Evolutionary conservation across 768 basidiomycete genomes (phyloP).

Genomic region (Amanita molliuscula): DNA sequence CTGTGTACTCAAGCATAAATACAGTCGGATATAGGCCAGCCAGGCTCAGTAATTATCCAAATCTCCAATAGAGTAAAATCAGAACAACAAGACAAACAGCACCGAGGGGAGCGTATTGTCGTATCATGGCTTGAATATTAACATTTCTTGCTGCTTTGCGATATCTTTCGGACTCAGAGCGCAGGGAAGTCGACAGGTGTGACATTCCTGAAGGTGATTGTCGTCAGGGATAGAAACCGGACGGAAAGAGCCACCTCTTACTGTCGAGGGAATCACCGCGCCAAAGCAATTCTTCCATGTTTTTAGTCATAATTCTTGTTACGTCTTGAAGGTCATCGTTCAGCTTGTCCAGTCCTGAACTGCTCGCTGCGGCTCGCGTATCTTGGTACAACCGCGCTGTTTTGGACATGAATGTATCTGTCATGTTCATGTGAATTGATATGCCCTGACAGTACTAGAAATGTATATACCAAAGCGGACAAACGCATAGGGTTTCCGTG

Average conservation of each 20-base stretch:
- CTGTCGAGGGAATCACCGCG: conserved; percentile 95
- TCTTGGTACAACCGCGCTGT: conserved; percentile 93
- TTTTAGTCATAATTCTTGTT: conserved; percentile 99
- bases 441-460: neutral
- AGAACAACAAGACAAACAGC: conserved; percentile 74
- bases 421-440: conserved; percentile 1
- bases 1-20: conserved; percentile 1
- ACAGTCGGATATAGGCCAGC: conserved; percentile 3
- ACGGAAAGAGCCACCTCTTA: conserved; percentile 26
- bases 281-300: conserved; percentile 99
- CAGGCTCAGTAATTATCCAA: conserved; percentile 33
- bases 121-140: conserved; percentile 86
- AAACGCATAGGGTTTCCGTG: conserved; percentile 96
- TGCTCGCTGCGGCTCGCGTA: conserved; percentile 66
- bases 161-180: conserved; percentile 96
- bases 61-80: conserved; percentile 72
- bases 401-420: conserved; percentile 98
- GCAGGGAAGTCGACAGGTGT: conserved; percentile 85
- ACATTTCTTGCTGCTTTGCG: conserved; percentile 92
- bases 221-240: neutral
- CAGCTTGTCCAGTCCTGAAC: conserved; percentile 69
- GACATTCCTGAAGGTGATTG: conserved; percentile 62
- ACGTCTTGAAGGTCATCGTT: conserved; percentile 98
- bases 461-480: conserved; percentile 81
- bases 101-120: conserved; percentile 91